A percentile compares a stretch with the other conserved stretches of the same genome.
phyloP scores from a whole-genome alignment of 192 early-diverging fungal genomes.

The Gamsiella multidivaricata region DNA sequence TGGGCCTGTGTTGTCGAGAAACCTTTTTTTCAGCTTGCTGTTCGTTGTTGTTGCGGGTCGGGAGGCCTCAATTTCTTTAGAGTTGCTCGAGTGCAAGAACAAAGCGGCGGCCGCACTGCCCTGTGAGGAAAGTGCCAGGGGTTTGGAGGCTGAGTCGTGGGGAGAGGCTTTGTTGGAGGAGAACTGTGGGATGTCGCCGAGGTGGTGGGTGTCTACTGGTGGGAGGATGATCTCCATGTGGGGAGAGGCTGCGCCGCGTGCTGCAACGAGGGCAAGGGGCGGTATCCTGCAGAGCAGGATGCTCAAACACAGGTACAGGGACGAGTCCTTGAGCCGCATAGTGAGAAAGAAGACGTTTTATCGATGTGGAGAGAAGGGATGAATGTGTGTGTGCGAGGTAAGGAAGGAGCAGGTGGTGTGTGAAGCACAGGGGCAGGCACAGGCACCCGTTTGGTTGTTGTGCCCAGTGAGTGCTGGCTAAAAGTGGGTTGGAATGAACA shows the following conservation, averaged over 20 bases:
- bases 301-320: conserved; percentile 29
- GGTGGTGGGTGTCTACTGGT: not conserved
- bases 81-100: not conserved
- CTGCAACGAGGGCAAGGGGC: conserved; percentile 9
- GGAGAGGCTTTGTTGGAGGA: too few species aligned
- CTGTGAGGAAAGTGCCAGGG: too few species aligned
- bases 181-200: not conserved
- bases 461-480: too few species aligned
- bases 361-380: not conserved
- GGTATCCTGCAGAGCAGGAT: conserved; percentile 31
- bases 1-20: conserved; percentile 8
- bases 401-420: not conserved
- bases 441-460: too few species aligned
- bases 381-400: not conserved
- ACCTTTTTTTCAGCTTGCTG: conserved; percentile 9
- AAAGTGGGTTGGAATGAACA: not conserved
- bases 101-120: not conserved
- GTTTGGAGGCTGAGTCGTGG: not conserved
- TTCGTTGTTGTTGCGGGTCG: not conserved
- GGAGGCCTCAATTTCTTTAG: not conserved
- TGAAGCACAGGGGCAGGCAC: not conserved
- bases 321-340: conserved; percentile 49
- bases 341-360: not conserved
- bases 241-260: conserved; percentile 1
- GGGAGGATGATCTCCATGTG: conserved; percentile 15